Conservation (phyloP, 192 early-diverging fungal genomes). For the Allomyces arbusculus region DNA sequence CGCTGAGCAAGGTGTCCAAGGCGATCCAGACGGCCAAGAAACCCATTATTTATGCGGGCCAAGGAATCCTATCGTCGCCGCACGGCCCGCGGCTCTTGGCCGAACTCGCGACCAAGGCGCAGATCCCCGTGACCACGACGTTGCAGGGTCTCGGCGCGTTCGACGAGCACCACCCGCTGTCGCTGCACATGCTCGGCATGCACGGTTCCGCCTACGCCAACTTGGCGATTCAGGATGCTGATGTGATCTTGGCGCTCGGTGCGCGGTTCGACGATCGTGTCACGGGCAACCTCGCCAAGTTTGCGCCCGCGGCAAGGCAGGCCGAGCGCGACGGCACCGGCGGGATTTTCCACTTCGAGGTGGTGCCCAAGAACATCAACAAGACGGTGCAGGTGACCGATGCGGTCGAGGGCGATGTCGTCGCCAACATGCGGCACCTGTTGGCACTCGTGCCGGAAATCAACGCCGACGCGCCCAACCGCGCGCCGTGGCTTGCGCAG, state of each 20-base stretch:
- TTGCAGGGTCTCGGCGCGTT: conserved; percentile 79
- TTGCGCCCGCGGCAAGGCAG: conserved; percentile 79
- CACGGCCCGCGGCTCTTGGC: conserved; percentile 63
- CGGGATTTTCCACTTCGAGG: conserved; percentile 97
- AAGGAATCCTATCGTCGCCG: conserved; percentile 63
- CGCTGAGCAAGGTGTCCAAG: conserved; percentile 51
- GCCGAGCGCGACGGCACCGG: conserved; percentile 73
- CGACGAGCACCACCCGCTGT: conserved; percentile 73
- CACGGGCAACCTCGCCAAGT: conserved; percentile 71
- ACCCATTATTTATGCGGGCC: conserved; percentile 89
- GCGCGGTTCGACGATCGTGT: conserved; percentile 98
- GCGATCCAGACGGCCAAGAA: conserved; percentile 71
- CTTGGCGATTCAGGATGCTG: conserved; percentile 90
- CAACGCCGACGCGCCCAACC: conserved; percentile 13
- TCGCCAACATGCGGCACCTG: conserved; percentile 60
- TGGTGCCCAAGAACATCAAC: conserved; percentile 99
- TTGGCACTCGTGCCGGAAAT: conserved; percentile 42
- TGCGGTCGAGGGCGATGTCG: conserved; percentile 88
- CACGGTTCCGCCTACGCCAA: conserved; percentile 96
- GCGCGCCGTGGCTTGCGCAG: conserved; percentile 67
- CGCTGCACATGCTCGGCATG: conserved; percentile 98
- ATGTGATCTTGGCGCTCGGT: conserved; percentile 83
- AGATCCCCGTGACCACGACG: conserved; percentile 96
- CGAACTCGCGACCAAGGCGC: conserved; percentile 65
- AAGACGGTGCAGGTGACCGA: conserved; percentile 81